Conservation (phyloP, 2,329 filamentous ascomycete genomes). For the Sphaerulina populicola region DNA sequence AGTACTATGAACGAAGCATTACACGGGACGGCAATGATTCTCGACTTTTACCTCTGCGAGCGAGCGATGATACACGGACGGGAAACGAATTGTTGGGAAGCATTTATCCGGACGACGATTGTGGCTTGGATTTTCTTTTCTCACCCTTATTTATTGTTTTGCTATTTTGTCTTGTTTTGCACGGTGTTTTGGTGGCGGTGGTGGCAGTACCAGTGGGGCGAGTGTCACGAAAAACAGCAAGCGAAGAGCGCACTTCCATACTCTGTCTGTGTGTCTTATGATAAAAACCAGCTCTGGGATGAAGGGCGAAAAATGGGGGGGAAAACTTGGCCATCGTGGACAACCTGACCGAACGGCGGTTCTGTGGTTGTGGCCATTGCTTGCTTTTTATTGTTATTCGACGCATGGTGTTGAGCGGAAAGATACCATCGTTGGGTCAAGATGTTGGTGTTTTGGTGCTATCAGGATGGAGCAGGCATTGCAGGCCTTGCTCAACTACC, state of each 20-base stretch:
- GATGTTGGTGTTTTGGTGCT: background rate
- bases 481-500: background rate
- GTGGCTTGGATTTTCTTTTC: background rate
- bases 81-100: background rate
- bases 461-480: background rate
- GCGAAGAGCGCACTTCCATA: background rate
- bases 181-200: background rate
- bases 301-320: background rate
- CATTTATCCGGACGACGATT: conserved; percentile 1
- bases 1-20: conserved; percentile 13
- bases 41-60: conserved; percentile 6
- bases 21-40: conserved; percentile 13
- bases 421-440: background rate
- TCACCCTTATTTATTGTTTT: background rate
- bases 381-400: background rate
- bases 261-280: background rate
- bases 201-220: background rate
- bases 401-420: conserved; percentile 1
- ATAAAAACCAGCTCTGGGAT: background rate
- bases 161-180: background rate
- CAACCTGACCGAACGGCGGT: background rate
- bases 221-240: conserved; percentile 5
- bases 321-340: background rate
- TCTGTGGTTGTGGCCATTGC: conserved; percentile 2
- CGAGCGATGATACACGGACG: conserved; percentile 2